Percentiles rank a stretch among this genome's conserved stretches.
phyloP scores from a whole-genome alignment of 768 basidiomycete genomes.

The Hericium rajendrae region DNA sequence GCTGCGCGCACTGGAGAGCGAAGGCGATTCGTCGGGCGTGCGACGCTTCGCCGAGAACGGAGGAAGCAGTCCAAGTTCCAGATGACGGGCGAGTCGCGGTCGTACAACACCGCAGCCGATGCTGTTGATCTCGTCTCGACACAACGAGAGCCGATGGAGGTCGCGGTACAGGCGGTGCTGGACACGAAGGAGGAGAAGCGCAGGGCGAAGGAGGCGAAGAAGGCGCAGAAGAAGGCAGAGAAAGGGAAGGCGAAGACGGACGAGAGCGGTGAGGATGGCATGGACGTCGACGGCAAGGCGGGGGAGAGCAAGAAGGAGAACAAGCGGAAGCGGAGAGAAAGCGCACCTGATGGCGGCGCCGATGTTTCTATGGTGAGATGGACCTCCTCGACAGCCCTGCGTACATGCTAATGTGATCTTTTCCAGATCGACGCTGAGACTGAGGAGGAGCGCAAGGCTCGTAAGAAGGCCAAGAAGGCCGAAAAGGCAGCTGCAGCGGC shows the following conservation, averaged over 20 bases:
- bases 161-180: slow-evolving; percentile 61
- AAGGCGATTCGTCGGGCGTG: slow-evolving; percentile 63
- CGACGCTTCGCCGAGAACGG: slow-evolving; percentile 51
- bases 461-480: slow-evolving; percentile 69
- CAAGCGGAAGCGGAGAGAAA: slow-evolving; percentile 32
- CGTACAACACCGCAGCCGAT: slow-evolving; percentile 84
- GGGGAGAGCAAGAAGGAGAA: slow-evolving; percentile 23
- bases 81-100: slow-evolving; percentile 67
- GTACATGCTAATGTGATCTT: not conserved
- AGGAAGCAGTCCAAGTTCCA: slow-evolving; percentile 74
- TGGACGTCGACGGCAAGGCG: slow-evolving; percentile 33
- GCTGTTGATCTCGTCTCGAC: slow-evolving; percentile 76
- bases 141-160: slow-evolving; percentile 71
- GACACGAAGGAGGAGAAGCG: slow-evolving; percentile 87
- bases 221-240: slow-evolving; percentile 51
- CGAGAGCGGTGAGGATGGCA: slow-evolving; percentile 26
- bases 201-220: slow-evolving; percentile 69
- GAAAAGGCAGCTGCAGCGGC: slow-evolving; percentile 53
- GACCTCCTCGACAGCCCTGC: not conserved
- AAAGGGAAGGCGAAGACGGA: slow-evolving; percentile 34
- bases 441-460: slow-evolving; percentile 75
- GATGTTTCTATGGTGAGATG: slow-evolving; percentile 15
- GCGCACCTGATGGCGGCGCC: slow-evolving; percentile 4
- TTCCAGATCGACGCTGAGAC: slow-evolving; percentile 49
- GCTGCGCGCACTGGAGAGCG: slow-evolving; percentile 78